Conservation (phyloP, 108 stramenopile species). For the Pseudonitzschia pungens region DNA sequence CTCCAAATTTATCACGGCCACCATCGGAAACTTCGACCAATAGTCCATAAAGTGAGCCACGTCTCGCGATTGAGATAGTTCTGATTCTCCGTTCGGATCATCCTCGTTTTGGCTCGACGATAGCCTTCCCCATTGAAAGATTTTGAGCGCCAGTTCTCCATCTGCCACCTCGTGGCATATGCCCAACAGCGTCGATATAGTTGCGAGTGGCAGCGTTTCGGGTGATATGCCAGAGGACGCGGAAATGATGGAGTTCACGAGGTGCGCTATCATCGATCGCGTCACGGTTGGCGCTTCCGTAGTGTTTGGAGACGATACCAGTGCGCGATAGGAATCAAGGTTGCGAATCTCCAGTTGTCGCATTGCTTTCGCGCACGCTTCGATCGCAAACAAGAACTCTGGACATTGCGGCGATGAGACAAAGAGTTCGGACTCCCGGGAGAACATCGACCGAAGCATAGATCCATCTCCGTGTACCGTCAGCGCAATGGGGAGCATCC, state of each 20-base stretch:
- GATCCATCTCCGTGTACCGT: conserved; percentile 10
- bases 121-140: background rate
- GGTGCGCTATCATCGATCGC: background rate
- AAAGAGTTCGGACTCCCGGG: background rate
- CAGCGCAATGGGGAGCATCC: conserved; percentile 13
- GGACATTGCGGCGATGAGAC: background rate
- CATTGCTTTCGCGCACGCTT: conserved; percentile 33
- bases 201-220: no score
- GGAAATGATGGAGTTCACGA: background rate
- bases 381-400: background rate
- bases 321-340: conserved; percentile 20
- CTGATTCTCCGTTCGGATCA: background rate
- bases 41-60: background rate
- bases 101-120: conserved; percentile 6
- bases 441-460: background rate
- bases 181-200: background rate
- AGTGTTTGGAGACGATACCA: conserved; percentile 19
- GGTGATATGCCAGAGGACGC: no score
- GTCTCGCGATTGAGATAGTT: background rate
- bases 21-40: conserved; percentile 41
- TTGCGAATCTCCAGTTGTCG: conserved; percentile 31
- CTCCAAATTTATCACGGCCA: conserved; percentile 40
- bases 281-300: background rate
- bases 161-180: conserved; percentile 24
- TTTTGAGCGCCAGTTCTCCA: conserved; percentile 21